Conservation (phyloP, 768 basidiomycete species). For the Lentinula boryana region DNA sequence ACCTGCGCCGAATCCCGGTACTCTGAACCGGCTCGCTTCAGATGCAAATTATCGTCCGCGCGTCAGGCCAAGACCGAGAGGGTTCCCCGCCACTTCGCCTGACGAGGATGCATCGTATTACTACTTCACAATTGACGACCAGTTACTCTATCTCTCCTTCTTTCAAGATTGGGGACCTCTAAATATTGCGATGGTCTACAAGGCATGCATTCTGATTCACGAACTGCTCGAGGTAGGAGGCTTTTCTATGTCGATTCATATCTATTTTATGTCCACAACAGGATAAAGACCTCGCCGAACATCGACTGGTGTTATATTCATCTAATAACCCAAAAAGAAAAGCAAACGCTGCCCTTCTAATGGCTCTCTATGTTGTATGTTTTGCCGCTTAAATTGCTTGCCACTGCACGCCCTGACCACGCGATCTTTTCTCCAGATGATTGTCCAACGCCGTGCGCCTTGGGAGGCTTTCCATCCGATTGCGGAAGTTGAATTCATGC, state of each 20-base stretch:
- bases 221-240: constrained; percentile 72
- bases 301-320: constrained; percentile 83
- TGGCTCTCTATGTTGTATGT: constrained; percentile 89
- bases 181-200: constrained; percentile 90
- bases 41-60: constrained; percentile 52
- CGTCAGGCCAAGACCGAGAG: constrained; percentile 54
- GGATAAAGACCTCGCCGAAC: constrained; percentile 70
- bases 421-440: constrained; percentile 55
- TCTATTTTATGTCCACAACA: constrained; percentile 28
- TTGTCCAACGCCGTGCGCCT: constrained; percentile 82
- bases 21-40: constrained; percentile 53
- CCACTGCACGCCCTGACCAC: constrained; percentile 8
- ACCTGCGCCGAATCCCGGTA: constrained; percentile 60
- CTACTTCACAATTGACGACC: constrained; percentile 92
- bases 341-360: constrained; percentile 91
- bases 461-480: constrained; percentile 96
- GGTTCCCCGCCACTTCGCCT: constrained; percentile 57
- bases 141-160: constrained; percentile 88
- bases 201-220: constrained; percentile 87
- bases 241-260: constrained; percentile 31
- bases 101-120: constrained; percentile 77
- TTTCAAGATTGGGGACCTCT: constrained; percentile 94
- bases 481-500: constrained; percentile 88
- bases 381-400: not conserved
- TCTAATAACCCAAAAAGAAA: constrained; percentile 81